Evolutionary conservation across 305 asterid genomes (phyloP).

Genomic region (Striga hermonthica): DNA sequence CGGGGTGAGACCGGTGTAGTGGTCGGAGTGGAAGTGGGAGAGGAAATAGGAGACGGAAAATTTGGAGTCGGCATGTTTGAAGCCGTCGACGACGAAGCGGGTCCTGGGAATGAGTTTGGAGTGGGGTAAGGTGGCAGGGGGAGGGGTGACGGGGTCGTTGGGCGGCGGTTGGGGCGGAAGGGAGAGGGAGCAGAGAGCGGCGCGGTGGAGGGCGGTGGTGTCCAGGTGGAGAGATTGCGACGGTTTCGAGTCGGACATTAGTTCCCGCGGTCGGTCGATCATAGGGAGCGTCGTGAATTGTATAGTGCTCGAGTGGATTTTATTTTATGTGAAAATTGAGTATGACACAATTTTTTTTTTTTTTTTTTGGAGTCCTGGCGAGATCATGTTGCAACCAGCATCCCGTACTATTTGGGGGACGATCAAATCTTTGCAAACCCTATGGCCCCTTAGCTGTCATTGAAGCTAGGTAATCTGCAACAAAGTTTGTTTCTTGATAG

Average conservation of each 20-base stretch:
- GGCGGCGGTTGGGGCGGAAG: conserved; percentile 44
- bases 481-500: too few relatives aligned
- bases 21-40: conserved; percentile 93
- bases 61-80: conserved; percentile 53
- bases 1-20: conserved; percentile 75
- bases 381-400: too few relatives aligned
- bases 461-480: too few relatives aligned
- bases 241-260: conserved; percentile 45
- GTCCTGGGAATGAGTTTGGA: conserved; percentile 75
- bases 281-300: neutral
- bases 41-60: conserved; percentile 81
- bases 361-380: too few relatives aligned
- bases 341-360: neutral
- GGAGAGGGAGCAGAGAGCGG: conserved; percentile 48
- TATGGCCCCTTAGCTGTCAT: too few relatives aligned
- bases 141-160: conserved; percentile 37
- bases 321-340: neutral
- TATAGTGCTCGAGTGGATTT: neutral
- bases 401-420: too few relatives aligned
- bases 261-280: conserved; percentile 33
- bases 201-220: conserved; percentile 50
- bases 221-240: conserved; percentile 46
- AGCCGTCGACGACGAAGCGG: conserved; percentile 79
- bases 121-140: conserved; percentile 52
- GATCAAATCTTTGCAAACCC: too few relatives aligned